A percentile compares a stretch with the other conserved stretches of the same genome.
These are phyloP conservation scores for Rhodotorula sp. DNA, from an alignment of 1,284 basidiomycete genomes.

Conservation along the genomic window DNA sequence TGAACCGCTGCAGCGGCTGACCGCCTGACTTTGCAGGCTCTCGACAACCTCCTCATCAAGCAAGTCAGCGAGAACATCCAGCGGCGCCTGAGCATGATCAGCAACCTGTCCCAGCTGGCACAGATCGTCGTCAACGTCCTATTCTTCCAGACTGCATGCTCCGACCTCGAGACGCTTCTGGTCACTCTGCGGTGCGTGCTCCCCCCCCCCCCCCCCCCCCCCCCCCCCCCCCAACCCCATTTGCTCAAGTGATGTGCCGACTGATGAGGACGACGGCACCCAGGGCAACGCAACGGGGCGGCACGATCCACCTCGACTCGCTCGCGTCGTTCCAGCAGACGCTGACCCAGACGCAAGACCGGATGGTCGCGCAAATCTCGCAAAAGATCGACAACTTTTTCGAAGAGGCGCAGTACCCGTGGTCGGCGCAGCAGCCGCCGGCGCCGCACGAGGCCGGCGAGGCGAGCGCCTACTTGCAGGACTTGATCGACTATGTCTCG, in stretches of 20 bases:
- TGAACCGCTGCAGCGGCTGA: not conserved
- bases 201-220: not conserved
- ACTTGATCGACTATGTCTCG: slow-evolving; percentile 92
- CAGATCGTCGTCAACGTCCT: slow-evolving; percentile 93
- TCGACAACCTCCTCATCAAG: slow-evolving; percentile 79
- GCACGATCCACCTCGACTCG: slow-evolving; percentile 70
- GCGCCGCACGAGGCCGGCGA: slow-evolving; percentile 46
- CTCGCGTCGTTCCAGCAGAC: slow-evolving; percentile 69
- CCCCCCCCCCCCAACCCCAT: too few relatives aligned
- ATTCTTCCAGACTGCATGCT: slow-evolving; percentile 83
- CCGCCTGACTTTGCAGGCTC: slow-evolving; percentile 59
- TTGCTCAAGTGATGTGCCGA: too few relatives aligned
- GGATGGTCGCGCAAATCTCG: slow-evolving; percentile 79
- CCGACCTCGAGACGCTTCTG: slow-evolving; percentile 82
- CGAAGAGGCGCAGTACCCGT: slow-evolving; percentile 90
- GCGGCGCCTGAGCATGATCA: slow-evolving; percentile 65
- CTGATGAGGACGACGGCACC: not conserved
- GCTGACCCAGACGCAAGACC: slow-evolving; percentile 68
- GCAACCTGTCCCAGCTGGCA: slow-evolving; percentile 85
- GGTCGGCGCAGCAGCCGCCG: slow-evolving; percentile 58
- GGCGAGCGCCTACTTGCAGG: slow-evolving; percentile 90
- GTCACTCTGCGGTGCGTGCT: slow-evolving; percentile 56
- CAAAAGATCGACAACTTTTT: slow-evolving; percentile 97
- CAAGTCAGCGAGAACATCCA: slow-evolving; percentile 78
- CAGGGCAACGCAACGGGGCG: slow-evolving; percentile 79